These are phyloP conservation scores for Blastomyces silverae DNA, from an alignment of 2,329 filamentous ascomycete genomes.

Conservation along the genomic window DNA sequence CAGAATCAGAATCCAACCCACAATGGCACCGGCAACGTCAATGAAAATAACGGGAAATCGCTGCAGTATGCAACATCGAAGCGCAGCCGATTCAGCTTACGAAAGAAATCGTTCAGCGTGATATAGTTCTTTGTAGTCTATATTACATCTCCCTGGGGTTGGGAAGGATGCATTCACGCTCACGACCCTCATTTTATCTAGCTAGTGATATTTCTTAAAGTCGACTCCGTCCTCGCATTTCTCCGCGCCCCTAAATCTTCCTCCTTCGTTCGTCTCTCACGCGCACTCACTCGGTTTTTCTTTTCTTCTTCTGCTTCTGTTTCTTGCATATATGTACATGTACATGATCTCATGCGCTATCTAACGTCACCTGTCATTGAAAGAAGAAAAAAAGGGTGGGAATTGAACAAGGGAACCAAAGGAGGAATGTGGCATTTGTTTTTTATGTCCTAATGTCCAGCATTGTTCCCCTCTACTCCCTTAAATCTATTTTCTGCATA, in stretches of 20 bases:
- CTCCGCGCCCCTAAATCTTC: neutral
- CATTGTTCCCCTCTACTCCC: neutral
- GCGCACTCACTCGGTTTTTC: neutral
- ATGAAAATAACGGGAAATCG: neutral
- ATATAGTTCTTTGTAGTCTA: constrained; percentile 21
- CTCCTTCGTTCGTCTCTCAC: neutral
- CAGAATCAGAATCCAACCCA: neutral
- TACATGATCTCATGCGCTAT: neutral
- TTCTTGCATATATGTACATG: neutral
- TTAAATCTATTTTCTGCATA: constrained; percentile 13
- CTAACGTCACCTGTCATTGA: neutral
- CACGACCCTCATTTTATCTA: neutral
- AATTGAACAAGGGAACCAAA: neutral
- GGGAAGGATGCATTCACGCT: neutral
- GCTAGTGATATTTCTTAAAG: neutral
- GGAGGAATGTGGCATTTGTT: neutral
- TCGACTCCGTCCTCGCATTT: neutral
- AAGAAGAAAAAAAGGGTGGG: neutral
- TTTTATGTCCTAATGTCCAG: neutral
- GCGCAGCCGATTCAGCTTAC: constrained; percentile 40
- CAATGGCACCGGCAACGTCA: neutral
- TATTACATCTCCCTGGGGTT: neutral
- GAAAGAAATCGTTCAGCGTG: constrained; percentile 42
- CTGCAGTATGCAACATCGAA: constrained; percentile 20
- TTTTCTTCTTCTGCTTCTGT: neutral